Evolutionary conservation across 1,139 yeast genomes (phyloP).

Genomic region (Candida neerlandica): DNA sequence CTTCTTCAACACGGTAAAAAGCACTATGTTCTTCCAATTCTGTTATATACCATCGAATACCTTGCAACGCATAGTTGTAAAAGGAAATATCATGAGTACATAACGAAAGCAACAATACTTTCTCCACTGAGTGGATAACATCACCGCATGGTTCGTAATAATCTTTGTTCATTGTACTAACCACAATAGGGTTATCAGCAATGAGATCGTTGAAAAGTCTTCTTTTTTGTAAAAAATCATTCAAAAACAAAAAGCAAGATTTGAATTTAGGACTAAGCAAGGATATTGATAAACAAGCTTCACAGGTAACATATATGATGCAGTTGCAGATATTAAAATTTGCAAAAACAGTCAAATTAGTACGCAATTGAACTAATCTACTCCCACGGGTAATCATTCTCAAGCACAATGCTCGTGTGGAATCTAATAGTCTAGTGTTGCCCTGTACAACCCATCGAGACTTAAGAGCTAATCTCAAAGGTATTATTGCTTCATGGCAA

Average conservation of each 20-base stretch:
- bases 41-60: constrained; percentile 47
- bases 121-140: constrained; percentile 40
- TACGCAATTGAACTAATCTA: constrained; percentile 22
- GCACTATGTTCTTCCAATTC: constrained; percentile 28
- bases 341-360: constrained; percentile 28
- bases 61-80: constrained; percentile 53
- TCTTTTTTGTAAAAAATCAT: constrained; percentile 29
- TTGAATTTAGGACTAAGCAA: constrained; percentile 43
- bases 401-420: constrained; percentile 40
- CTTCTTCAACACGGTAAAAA: constrained; percentile 12
- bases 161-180: constrained; percentile 16
- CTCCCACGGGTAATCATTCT: constrained; percentile 28
- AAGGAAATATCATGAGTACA: constrained; percentile 62
- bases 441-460: constrained; percentile 22
- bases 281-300: constrained; percentile 37
- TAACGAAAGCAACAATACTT: constrained; percentile 49
- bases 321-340: constrained; percentile 35
- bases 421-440: constrained; percentile 30
- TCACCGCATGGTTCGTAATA: constrained; percentile 20
- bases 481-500: constrained; percentile 31
- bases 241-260: constrained; percentile 39
- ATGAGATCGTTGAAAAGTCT: constrained; percentile 25
- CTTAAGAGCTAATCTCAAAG: constrained; percentile 38
- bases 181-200: constrained; percentile 25
- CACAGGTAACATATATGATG: constrained; percentile 39